A percentile compares a stretch with the other conserved stretches of the same genome.
phyloP scores from a whole-genome alignment of 768 basidiomycete species.

The Porpolomopsis calyptriformis region DNA sequence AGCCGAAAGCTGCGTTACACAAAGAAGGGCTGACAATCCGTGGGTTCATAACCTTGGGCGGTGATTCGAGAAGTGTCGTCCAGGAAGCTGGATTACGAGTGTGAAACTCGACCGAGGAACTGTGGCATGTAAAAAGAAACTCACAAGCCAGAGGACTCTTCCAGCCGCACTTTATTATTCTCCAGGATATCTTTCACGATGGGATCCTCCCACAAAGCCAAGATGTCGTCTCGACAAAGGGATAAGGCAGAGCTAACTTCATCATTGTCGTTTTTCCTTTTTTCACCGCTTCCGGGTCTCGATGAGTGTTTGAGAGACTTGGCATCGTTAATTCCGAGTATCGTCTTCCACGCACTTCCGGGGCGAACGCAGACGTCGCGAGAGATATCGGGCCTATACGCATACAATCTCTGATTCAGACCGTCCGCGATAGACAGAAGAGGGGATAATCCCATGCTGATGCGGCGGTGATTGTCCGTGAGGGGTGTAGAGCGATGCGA shows the following conservation, averaged over 20 bases:
- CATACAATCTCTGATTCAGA: conserved; percentile 39
- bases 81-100: conserved; percentile 44
- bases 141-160: conserved; percentile 60
- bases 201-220: conserved; percentile 50
- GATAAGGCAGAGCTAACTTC: conserved; percentile 26
- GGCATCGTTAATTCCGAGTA: conserved; percentile 21
- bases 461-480: conserved; percentile 21
- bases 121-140: conserved; percentile 26
- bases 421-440: conserved; percentile 47
- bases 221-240: conserved; percentile 48
- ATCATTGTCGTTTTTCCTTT: neutral
- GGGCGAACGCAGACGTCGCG: conserved; percentile 42
- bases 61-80: conserved; percentile 57
- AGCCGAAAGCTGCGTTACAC: neutral
- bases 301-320: neutral
- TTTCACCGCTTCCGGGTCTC: neutral
- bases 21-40: conserved; percentile 39
- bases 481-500: conserved; percentile 11
- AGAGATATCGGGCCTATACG: conserved; percentile 17
- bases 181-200: conserved; percentile 42
- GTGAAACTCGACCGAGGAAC: neutral
- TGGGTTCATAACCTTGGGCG: conserved; percentile 44
- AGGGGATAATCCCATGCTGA: conserved; percentile 31
- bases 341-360: conserved; percentile 48
- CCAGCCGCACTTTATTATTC: conserved; percentile 40